Evolutionary conservation across 208 protist species (phyloP), one percentile per base, ranked within the genome.

Genomic region (Wallacemonas sp.): DNA sequence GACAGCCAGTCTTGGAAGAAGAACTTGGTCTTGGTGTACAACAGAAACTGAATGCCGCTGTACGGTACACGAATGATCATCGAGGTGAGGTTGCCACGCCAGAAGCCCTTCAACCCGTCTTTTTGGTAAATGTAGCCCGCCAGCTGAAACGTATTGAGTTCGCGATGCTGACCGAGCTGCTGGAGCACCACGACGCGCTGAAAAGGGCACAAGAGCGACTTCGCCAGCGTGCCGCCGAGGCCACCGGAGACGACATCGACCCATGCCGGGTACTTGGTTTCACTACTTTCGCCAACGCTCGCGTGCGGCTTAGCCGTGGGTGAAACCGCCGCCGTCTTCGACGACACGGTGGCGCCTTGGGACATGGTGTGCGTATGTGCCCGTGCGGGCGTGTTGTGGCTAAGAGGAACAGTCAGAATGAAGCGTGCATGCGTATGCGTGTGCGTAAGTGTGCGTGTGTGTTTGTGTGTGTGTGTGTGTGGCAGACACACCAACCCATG

Each of bases 11-110:
- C 82, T 57, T 94, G 91, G 26, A 92, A 72, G 36, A 81, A 63
- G 58, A 93, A 96, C 71, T 96, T 96, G 21, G 86, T 33, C 60
- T 78, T 63, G 21, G 73, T 81, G 71, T 96, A 96, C 36, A 93
- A 55, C 3, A 93, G 68, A 52, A 94, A 92, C 66, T 96, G 91
- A 29, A 96, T 80, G 32, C 87, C 91, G 61, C 82, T 91, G 86
- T 92, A 96, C 13, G 91, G 91, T 8, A 96, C 80, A 32, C 91
- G 87, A 57, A 93, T 84, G 13, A 96, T 82, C 84, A 96, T 89
- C 26, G 84, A 92, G 21, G 91, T 94, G 12, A 92, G 76, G 63
- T 96, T 96, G 21, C 91, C 91, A n/a, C 78, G 78, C 82, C 87
- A 96, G 60, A 96, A 94, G 19, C 86, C 87, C 33, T 77, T 84